Conservation (phyloP, 2,329 filamentous ascomycete species). For the Colletotrichum eleusines region DNA sequence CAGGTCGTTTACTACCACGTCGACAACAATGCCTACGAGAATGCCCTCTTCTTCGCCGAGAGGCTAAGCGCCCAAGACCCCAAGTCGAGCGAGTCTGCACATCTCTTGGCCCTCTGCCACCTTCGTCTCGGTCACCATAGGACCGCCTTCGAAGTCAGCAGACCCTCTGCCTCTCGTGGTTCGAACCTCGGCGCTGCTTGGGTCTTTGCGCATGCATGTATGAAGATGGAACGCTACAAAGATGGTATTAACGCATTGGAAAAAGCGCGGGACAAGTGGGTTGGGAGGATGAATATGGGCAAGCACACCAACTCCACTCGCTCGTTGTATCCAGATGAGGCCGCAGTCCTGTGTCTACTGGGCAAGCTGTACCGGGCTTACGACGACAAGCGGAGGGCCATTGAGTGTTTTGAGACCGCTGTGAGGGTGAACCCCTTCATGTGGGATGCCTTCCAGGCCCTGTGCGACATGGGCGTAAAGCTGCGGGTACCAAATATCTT, state of each 20-base stretch:
- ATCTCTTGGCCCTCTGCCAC: conserved; percentile 87
- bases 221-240: conserved; percentile 81
- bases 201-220: conserved; percentile 89
- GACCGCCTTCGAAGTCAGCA: conserved; percentile 87
- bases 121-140: conserved; percentile 85
- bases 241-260: conserved; percentile 89
- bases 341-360: conserved; percentile 84
- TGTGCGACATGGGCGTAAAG: conserved; percentile 89
- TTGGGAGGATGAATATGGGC: conserved; percentile 80
- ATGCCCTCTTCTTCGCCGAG: conserved; percentile 93
- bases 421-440: conserved; percentile 94
- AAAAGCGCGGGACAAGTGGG: conserved; percentile 82
- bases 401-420: conserved; percentile 88
- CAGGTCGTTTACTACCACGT: conserved; percentile 77
- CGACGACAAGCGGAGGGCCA: conserved; percentile 85
- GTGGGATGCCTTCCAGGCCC: conserved; percentile 94
- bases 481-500: conserved; percentile 90
- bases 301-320: conserved; percentile 83
- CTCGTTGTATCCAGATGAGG: conserved; percentile 82
- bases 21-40: conserved; percentile 90
- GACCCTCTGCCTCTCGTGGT: conserved; percentile 76
- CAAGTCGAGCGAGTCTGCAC: conserved; percentile 81
- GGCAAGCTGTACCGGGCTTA: conserved; percentile 89
- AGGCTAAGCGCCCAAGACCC: conserved; percentile 87
- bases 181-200: conserved; percentile 89